Percentiles rank a stretch among this genome's conserved stretches.
Evolutionary conservation across 75 land plant species (phyloP).

Genomic region (Isoetes taiwanensis): DNA sequence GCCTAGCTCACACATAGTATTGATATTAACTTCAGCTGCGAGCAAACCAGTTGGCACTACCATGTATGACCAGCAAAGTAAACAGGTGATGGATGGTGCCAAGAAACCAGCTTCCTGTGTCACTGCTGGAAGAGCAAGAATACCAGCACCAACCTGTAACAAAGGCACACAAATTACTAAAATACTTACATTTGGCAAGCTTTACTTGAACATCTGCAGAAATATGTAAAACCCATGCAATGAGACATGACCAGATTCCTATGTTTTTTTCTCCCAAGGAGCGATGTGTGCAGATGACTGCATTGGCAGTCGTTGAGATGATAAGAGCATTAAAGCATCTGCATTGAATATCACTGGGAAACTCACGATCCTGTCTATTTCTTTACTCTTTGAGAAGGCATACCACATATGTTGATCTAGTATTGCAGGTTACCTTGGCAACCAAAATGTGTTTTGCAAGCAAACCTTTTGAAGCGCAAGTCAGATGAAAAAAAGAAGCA

Average conservation of each 20-base stretch:
- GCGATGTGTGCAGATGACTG: too few species aligned
- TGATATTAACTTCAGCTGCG: constrained; percentile 92
- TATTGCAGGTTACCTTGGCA: neutral
- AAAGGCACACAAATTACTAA: neutral
- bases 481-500: neutral
- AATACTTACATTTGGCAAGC: neutral
- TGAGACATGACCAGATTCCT: neutral
- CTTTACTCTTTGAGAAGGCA: neutral
- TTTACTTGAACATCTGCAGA: neutral
- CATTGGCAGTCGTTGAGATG: too few species aligned
- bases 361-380: neutral
- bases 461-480: neutral
- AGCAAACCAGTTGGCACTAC: constrained; percentile 90
- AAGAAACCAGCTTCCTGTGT: constrained; percentile 91
- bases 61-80: constrained; percentile 87
- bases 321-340: too few species aligned
- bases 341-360: neutral
- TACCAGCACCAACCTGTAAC: constrained; percentile 84
- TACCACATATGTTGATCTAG: neutral
- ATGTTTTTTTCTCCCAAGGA: neutral
- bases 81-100: constrained; percentile 67
- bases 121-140: constrained; percentile 94
- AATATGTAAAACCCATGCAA: neutral
- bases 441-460: neutral
- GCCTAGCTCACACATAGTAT: constrained; percentile 95